These are phyloP conservation scores for Colletotrichum sp. DNA, from an alignment of 2,329 filamentous ascomycete genomes.

Conservation along the genomic window DNA sequence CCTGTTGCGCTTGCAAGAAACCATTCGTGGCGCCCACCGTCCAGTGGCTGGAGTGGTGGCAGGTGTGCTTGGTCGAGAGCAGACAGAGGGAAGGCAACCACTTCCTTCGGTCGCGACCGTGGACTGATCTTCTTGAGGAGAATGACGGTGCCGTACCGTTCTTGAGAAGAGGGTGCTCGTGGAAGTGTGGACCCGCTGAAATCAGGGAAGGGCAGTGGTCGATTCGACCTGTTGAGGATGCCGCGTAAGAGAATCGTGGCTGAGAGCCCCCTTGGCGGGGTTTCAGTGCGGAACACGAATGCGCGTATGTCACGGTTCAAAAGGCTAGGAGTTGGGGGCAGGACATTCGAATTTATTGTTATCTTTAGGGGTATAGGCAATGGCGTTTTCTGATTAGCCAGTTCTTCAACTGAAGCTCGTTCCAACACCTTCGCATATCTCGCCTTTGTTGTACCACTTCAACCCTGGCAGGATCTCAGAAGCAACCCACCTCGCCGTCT, in stretches of 20 bases:
- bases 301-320: background rate
- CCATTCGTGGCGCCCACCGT: conserved; percentile 54
- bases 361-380: background rate
- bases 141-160: conserved; percentile 51
- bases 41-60: conserved; percentile 70
- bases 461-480: conserved; percentile 54
- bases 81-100: background rate
- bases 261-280: background rate
- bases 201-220: conserved; percentile 26
- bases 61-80: conserved; percentile 30
- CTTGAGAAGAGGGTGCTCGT: conserved; percentile 54
- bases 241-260: background rate
- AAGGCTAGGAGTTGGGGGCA: background rate
- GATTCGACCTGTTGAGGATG: background rate
- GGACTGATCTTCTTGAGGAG: conserved; percentile 18
- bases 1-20: conserved; percentile 58
- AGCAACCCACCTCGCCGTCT: conserved; percentile 66
- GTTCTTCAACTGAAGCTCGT: conserved; percentile 1
- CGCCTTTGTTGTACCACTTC: conserved; percentile 57
- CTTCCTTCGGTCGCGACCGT: background rate
- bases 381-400: background rate
- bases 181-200: conserved; percentile 50
- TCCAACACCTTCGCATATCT: conserved; percentile 54
- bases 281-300: background rate
- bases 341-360: background rate